phyloP scores from a whole-genome alignment of 2,329 filamentous ascomycete species.

The Beauveria pseudobassiana region DNA sequence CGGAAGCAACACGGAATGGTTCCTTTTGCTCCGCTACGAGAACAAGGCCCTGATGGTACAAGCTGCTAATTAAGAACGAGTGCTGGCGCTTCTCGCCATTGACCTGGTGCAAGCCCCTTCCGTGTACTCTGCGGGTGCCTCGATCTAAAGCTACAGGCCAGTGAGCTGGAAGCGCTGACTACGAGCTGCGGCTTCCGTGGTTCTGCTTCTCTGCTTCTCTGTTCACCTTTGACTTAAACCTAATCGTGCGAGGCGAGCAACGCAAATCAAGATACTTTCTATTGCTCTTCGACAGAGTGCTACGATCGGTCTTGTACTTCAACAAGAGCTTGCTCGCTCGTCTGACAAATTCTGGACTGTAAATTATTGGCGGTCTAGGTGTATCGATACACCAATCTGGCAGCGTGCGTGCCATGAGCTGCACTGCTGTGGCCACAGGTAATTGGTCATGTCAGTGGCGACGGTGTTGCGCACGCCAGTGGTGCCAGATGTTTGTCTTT shows the following conservation, averaged over 20 bases:
- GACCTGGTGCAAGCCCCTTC: background rate
- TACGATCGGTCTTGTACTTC: background rate
- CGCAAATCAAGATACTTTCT: background rate
- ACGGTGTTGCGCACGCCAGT: background rate
- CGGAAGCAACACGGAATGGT: background rate
- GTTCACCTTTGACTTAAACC: background rate
- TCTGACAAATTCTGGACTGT: background rate
- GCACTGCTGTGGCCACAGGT: background rate
- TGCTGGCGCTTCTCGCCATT: background rate
- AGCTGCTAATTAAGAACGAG: background rate
- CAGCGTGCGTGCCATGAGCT: background rate
- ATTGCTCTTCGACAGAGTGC: background rate
- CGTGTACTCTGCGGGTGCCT: background rate
- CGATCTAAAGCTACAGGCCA: background rate
- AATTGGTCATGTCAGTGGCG: background rate
- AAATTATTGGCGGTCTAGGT: background rate
- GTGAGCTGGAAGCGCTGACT: background rate
- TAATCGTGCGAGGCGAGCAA: background rate
- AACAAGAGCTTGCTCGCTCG: background rate
- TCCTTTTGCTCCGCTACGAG: background rate
- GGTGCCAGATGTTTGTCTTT: background rate
- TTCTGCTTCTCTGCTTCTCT: background rate
- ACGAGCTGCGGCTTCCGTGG: too few relatives aligned
- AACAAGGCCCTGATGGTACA: background rate
- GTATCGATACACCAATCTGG: background rate